Evolutionary conservation across 306 rosid species (phyloP), one percentile per base, ranked within the genome.

Genomic region (Sphenostylis stenocarpa): DNA sequence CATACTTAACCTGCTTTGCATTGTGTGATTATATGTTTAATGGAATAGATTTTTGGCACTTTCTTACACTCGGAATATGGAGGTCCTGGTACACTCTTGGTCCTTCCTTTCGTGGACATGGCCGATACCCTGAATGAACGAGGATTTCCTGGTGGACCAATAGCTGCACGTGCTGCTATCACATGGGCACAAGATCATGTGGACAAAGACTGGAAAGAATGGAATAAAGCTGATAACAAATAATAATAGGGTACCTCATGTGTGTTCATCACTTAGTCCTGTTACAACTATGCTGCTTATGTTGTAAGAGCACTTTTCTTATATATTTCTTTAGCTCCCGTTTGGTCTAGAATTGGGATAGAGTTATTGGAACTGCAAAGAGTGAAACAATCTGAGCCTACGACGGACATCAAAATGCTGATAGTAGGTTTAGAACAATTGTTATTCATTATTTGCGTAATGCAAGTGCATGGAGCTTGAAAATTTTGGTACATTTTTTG

Each of bases 201-300:
- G n/a, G 97, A 95, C 83, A 92, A 87, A n/a, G 97, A 95, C 73
- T 90, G 99, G 99, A 92, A 87, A 21, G 84, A 82, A 29, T 95
- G 97, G 97, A 90, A 85, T 56, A 88, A 80, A 67, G 86, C 83
- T 45, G 88, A 88, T 77, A 45, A 82, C 29, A 78, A 62, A 55
- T 65, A 64, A 64, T 36, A 43, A 58, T 45, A 34, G 65, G 61
- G 43, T 51, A 58, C 56, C 73, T 61, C 47, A 45, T 66, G 49
- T 47, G 26, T 36, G 14, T 73, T 9, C 66, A 55, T 55, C 39
- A 7, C 39, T 36, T 47, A 24, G 61, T 53, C 28, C 34, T 67
- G 45, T 70, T 29, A 28, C 44, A 43, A 19, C 41, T 51, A 9
- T n/a, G 63, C 47, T 77, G 67, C 26, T 72, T 51, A 36, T 83